Conservation (phyloP, 163 green algal species). For the Smithsoniella earleae region DNA sequence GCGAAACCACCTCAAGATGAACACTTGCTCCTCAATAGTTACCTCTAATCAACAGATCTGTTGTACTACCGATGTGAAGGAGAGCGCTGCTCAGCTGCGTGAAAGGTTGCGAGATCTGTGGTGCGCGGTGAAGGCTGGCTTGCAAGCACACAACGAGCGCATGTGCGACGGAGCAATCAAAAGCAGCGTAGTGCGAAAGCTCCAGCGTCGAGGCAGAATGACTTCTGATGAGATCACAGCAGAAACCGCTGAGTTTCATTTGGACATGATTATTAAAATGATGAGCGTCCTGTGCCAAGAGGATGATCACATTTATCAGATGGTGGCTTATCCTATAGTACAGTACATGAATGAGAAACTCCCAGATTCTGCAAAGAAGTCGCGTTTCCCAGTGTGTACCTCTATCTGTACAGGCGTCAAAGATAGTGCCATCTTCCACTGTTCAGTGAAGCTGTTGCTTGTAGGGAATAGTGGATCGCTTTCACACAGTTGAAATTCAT, state of each 20-base stretch:
- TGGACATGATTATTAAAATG: constrained; percentile 31
- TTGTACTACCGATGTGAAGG: neutral
- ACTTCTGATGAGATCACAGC: neutral
- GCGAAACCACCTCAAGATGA: neutral
- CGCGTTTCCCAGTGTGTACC: neutral
- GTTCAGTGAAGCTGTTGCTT: neutral
- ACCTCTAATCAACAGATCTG: neutral
- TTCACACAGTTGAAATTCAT: constrained; percentile 11
- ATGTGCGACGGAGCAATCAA: constrained; percentile 11
- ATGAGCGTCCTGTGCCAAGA: neutral
- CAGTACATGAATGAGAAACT: constrained; percentile 15
- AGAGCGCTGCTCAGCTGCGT: neutral
- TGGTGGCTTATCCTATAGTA: constrained; percentile 2
- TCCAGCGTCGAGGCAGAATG: neutral
- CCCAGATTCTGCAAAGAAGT: neutral
- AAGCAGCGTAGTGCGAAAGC: neutral
- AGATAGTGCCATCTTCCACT: neutral
- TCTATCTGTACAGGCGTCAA: neutral
- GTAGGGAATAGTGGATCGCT: neutral
- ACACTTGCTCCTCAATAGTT: neutral
- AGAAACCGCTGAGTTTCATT: neutral
- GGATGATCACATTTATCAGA: constrained; percentile 21
- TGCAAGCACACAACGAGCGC: neutral
- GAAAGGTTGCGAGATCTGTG: neutral
- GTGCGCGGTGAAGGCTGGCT: neutral